Evolutionary conservation across 352 stramenopile genomes (phyloP).

Genomic region (Phytopythium vexans): DNA sequence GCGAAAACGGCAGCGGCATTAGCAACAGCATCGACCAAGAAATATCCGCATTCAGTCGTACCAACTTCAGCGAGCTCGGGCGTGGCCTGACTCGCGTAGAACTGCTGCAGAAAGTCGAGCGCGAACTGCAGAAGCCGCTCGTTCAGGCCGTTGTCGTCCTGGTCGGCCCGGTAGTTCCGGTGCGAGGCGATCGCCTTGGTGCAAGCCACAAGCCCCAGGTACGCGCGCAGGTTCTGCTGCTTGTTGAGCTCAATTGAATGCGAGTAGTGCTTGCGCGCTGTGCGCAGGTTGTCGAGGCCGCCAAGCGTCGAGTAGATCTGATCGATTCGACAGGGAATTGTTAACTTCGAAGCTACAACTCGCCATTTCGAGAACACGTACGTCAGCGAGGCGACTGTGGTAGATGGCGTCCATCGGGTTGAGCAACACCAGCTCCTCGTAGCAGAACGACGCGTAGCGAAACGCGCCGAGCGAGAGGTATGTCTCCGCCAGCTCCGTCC

Average conservation of each 20-base stretch:
- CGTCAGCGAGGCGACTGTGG: constrained; percentile 58
- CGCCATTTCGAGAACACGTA: constrained; percentile 13
- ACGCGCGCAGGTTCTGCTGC: constrained; percentile 48
- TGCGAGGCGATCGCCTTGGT: constrained; percentile 51
- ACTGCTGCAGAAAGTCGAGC: constrained; percentile 32
- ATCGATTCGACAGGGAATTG: background rate
- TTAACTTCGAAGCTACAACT: background rate
- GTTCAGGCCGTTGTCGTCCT: constrained; percentile 56
- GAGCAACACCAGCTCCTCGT: constrained; percentile 67
- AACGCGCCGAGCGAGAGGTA: constrained; percentile 54
- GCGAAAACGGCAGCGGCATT: no score
- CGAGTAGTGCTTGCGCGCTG: constrained; percentile 67
- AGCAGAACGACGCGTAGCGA: constrained; percentile 65
- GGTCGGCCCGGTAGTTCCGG: constrained; percentile 36
- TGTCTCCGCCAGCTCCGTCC: constrained; percentile 57
- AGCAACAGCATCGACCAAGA: no score
- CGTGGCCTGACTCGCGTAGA: constrained; percentile 32
- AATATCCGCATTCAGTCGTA: constrained; percentile 9
- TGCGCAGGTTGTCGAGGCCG: constrained; percentile 50
- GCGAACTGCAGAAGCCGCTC: constrained; percentile 52
- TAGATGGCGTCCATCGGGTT: constrained; percentile 67
- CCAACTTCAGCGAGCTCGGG: constrained; percentile 42
- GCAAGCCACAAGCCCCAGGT: constrained; percentile 46
- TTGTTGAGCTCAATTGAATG: constrained; percentile 71
- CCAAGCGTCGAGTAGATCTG: constrained; percentile 67